These are phyloP conservation scores for Phaffia rhodozyma DNA, from an alignment of 1,284 basidiomycete genomes.

Conservation along the genomic window DNA sequence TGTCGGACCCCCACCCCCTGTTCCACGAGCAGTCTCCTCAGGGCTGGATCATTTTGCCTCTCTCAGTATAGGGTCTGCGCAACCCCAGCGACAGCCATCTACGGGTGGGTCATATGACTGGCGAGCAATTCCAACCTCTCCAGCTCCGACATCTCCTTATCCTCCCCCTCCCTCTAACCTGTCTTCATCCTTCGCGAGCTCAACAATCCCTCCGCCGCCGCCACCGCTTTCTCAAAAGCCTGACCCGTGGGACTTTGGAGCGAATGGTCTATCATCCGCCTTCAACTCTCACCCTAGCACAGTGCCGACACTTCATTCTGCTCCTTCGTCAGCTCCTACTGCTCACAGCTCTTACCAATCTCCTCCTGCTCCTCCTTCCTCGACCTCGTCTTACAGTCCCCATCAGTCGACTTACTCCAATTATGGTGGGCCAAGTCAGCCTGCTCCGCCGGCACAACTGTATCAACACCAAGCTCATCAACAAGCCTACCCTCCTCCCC, in stretches of 20 bases:
- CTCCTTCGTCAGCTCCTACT: slow-evolving; percentile 14
- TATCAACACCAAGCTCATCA: slow-evolving; percentile 16
- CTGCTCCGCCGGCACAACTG: slow-evolving; percentile 11
- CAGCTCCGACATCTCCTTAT: slow-evolving; percentile 19
- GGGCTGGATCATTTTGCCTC: slow-evolving; percentile 25
- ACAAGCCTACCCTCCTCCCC: slow-evolving; percentile 26
- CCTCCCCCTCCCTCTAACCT: slow-evolving; percentile 7
- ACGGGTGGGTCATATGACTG: slow-evolving; percentile 20
- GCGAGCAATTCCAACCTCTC: slow-evolving; percentile 14
- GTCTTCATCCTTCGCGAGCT: background rate
- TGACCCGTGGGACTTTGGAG: slow-evolving; percentile 32
- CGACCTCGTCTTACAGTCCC: too few species aligned
- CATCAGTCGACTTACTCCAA: too few species aligned
- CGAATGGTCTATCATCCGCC: slow-evolving; percentile 24
- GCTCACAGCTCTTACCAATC: slow-evolving; percentile 18
- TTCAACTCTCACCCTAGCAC: slow-evolving; percentile 23
- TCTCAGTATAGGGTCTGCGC: slow-evolving; percentile 23
- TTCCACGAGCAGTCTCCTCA: slow-evolving; percentile 20
- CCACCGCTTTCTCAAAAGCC: slow-evolving; percentile 22
- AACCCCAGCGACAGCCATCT: slow-evolving; percentile 21
- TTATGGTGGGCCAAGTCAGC: background rate
- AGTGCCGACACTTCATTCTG: slow-evolving; percentile 12
- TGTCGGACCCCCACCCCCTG: slow-evolving; percentile 22
- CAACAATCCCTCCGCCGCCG: slow-evolving; percentile 22
- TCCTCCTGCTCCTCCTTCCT: background rate